Conservation (phyloP, 2,329 filamentous ascomycete species). For the Pseudocercospora vitis region DNA sequence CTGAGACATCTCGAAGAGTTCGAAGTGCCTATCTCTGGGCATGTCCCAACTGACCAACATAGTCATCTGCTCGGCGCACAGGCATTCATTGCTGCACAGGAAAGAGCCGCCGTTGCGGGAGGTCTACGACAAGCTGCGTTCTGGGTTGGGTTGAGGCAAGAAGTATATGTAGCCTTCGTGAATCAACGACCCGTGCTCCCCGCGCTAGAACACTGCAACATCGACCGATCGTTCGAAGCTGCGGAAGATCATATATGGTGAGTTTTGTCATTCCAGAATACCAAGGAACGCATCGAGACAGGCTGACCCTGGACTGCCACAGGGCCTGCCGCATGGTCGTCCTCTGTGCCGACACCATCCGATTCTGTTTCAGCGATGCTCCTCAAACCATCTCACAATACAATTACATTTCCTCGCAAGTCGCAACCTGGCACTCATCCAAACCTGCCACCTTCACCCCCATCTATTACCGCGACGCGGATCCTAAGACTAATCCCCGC, state of each 20-base stretch:
- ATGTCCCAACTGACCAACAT: slow-evolving; percentile 25
- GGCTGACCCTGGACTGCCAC: neutral
- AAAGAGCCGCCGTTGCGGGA: slow-evolving; percentile 34
- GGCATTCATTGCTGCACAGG: slow-evolving; percentile 39
- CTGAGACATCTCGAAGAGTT: slow-evolving; percentile 60
- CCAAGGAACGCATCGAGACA: neutral
- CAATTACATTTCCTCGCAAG: slow-evolving; percentile 49
- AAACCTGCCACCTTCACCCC: slow-evolving; percentile 57
- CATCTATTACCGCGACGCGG: slow-evolving; percentile 56
- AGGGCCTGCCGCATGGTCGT: slow-evolving; percentile 61
- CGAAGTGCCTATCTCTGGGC: slow-evolving; percentile 40
- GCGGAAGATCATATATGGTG: slow-evolving; percentile 54
- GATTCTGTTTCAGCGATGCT: slow-evolving; percentile 59
- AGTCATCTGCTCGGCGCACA: slow-evolving; percentile 38
- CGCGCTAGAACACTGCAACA: slow-evolving; percentile 52
- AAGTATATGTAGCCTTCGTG: slow-evolving; percentile 56
- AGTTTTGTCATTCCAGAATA: neutral
- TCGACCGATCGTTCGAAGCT: slow-evolving; percentile 52
- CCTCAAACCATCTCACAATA: slow-evolving; percentile 41
- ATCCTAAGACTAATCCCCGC: slow-evolving; percentile 41
- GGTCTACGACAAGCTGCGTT: slow-evolving; percentile 52
- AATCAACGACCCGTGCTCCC: slow-evolving; percentile 50
- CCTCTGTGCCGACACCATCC: slow-evolving; percentile 63
- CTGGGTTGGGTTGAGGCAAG: slow-evolving; percentile 59
- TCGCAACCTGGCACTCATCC: slow-evolving; percentile 48